Evolutionary conservation across 495 filamentous ascomycete genomes (phyloP).

Genomic region (Penicillium flavigenum): DNA sequence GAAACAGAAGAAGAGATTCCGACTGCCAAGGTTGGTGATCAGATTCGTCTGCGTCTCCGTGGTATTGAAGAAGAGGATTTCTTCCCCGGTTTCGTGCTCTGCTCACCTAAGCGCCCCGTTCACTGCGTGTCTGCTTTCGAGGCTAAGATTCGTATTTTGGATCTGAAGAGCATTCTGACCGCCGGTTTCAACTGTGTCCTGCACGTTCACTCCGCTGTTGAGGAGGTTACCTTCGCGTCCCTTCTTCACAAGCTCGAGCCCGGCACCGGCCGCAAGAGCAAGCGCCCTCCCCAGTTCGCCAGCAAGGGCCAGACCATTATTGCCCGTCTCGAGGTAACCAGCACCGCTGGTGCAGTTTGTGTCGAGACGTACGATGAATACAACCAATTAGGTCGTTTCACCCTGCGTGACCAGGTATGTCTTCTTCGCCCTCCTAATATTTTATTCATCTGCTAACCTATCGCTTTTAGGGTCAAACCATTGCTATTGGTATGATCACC

Average conservation of each 20-base stretch:
- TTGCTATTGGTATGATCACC: constrained; percentile 95
- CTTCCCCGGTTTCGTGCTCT: constrained; percentile 93
- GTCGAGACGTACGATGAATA: constrained; percentile 94
- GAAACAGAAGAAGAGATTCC: constrained; percentile 92
- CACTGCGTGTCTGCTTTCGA: constrained; percentile 89
- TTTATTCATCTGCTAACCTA: constrained; percentile 12
- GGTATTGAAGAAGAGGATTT: constrained; percentile 98
- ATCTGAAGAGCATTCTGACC: constrained; percentile 88
- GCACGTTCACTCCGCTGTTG: constrained; percentile 88
- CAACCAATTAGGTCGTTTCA: constrained; percentile 91
- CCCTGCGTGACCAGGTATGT: constrained; percentile 85
- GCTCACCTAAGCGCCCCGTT: constrained; percentile 85
- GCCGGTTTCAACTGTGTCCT: constrained; percentile 90
- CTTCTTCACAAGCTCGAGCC: constrained; percentile 95
- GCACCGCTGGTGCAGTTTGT: constrained; percentile 81
- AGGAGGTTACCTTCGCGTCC: constrained; percentile 86
- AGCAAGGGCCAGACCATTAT: constrained; percentile 92
- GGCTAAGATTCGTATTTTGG: constrained; percentile 93
- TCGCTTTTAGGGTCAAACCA: constrained; percentile 75
- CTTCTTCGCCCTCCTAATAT: constrained; percentile 7
- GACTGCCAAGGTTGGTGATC: constrained; percentile 83
- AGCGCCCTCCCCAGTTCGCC: constrained; percentile 86
- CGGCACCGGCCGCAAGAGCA: constrained; percentile 91
- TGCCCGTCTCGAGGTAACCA: constrained; percentile 81
- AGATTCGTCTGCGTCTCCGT: constrained; percentile 86